Base-by-base conservation (phyloP, 768 basidiomycete genomes). In the Cubamyces lactineus region DNA sequence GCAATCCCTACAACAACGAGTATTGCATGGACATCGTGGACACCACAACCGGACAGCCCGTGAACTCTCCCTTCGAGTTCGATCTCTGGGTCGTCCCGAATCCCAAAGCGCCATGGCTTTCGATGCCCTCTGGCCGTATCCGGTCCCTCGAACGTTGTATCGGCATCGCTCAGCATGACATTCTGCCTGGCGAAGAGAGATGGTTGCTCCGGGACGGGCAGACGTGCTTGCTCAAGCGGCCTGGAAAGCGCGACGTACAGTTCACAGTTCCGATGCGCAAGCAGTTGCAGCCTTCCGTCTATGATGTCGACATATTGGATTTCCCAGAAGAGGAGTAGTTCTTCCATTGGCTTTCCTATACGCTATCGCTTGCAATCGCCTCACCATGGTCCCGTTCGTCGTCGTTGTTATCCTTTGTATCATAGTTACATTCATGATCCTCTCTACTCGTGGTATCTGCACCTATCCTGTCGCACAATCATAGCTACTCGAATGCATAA, bases 21-120 rank as follows among this genome's bases (percentile, higher is more conserved):
- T 46, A 46, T 30, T 56, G 43, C 43, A 56, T 56, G 54, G 54
- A 56, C 43, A 30, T 56, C 43, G 54, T 56, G 8, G 54, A 56
- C 54, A 34, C 42, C 4, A 28, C 11, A 13, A 56, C 54, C 9
- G 34, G 46, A 12, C 43, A 56, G 17, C 4, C 54, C n/a, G 54
- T 56, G 16, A 56, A 56, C 54, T 56, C 54, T 1, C 54, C 54
- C 12, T 56, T 56, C 54, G 28, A 46, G 43, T 56, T 56, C 43
- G 54, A 56, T 4, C 54, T 56, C 6, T 56, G 43, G 43, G 28
- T 21, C 15, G 30, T 47, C 28, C 54, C 54, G 19, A 23, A 56
- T 26, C 54, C 43, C 9, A 24, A 46, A 7, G 26, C 54, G 26
- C 43, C 54, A 23, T 56, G 43, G 43, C 54, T 46, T 26, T 15